Conservation (phyloP, 352 stramenopile species). For the Phytophthora aleatoria region DNA sequence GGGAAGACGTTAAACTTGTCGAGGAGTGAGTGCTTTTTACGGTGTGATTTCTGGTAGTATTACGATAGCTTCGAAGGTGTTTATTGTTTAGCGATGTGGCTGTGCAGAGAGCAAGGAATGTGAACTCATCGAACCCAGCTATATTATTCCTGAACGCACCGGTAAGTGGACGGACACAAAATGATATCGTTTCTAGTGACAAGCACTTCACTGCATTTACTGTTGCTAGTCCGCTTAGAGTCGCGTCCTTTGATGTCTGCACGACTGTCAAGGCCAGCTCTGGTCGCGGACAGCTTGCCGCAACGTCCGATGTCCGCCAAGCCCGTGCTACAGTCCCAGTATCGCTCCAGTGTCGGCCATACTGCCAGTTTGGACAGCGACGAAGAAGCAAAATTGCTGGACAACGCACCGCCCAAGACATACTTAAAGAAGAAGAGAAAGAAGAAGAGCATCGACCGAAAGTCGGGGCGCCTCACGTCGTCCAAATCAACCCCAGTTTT, state of each 20-base stretch:
- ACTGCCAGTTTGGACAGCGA: constrained; percentile 5
- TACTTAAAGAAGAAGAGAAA: constrained; percentile 25
- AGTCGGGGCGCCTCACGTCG: constrained; percentile 8
- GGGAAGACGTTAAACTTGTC: constrained; percentile 8
- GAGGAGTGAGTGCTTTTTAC: constrained; percentile 11
- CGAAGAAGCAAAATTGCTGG: constrained; percentile 1
- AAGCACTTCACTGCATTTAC: not conserved
- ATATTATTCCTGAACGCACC: constrained; percentile 1
- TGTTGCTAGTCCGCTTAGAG: constrained; percentile 18
- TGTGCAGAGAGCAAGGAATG: constrained; percentile 1
- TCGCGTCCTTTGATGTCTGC: constrained; percentile 33
- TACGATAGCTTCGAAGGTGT: not conserved
- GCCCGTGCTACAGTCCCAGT: constrained; percentile 36
- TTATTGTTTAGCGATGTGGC: not conserved
- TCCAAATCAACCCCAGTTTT: constrained; percentile 25
- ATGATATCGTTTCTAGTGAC: not conserved
- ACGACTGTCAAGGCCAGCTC: constrained; percentile 5
- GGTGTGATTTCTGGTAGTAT: not conserved
- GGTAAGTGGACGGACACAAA: constrained; percentile 2
- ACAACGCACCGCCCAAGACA: constrained; percentile 28
- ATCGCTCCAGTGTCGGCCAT: constrained; percentile 10
- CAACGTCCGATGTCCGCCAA: constrained; percentile 59
- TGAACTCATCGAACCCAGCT: not conserved
- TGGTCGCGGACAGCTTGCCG: constrained; percentile 14
- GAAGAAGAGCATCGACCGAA: constrained; percentile 8